A percentile compares a stretch with the other conserved stretches of the same genome.
phyloP scores from a whole-genome alignment of 192 early-diverging fungal species.

The Coemansia sp. region DNA sequence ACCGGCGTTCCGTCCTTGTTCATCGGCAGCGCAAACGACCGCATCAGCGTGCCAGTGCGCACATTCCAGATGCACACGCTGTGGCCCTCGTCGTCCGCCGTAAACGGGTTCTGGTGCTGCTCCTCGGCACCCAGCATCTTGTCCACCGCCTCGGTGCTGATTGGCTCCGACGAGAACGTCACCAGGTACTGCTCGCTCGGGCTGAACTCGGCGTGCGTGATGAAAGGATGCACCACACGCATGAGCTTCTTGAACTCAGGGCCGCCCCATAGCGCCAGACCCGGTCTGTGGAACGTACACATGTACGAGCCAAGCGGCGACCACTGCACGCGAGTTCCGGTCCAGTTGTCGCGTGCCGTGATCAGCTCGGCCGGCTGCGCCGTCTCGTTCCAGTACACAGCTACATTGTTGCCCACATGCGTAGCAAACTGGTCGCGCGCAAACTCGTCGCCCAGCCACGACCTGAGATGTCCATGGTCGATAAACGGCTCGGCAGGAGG shows the following conservation, averaged over 20 bases:
- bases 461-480: constrained; percentile 79
- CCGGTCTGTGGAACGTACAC: constrained; percentile 89
- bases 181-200: constrained; percentile 93
- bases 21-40: constrained; percentile 72
- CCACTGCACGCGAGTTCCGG: constrained; percentile 91
- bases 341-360: constrained; percentile 72
- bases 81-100: constrained; percentile 68
- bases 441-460: constrained; percentile 81
- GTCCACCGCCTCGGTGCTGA: constrained; percentile 57
- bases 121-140: constrained; percentile 54
- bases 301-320: constrained; percentile 93
- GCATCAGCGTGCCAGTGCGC: constrained; percentile 76
- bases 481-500: constrained; percentile 58
- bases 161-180: constrained; percentile 86
- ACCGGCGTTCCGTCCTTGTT: constrained; percentile 52
- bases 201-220: constrained; percentile 87
- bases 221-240: constrained; percentile 87
- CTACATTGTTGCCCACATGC: constrained; percentile 79
- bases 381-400: constrained; percentile 90
- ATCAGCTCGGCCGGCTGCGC: constrained; percentile 72
- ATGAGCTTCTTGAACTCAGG: constrained; percentile 85
- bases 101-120: constrained; percentile 66
- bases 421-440: constrained; percentile 91
- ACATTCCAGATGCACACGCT: constrained; percentile 89
- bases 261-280: constrained; percentile 96